Percentiles rank a stretch among this genome's conserved stretches.
These are phyloP conservation scores for Cladosporium sp. DNA, from an alignment of 2,329 filamentous ascomycete species.

Conservation along the genomic window DNA sequence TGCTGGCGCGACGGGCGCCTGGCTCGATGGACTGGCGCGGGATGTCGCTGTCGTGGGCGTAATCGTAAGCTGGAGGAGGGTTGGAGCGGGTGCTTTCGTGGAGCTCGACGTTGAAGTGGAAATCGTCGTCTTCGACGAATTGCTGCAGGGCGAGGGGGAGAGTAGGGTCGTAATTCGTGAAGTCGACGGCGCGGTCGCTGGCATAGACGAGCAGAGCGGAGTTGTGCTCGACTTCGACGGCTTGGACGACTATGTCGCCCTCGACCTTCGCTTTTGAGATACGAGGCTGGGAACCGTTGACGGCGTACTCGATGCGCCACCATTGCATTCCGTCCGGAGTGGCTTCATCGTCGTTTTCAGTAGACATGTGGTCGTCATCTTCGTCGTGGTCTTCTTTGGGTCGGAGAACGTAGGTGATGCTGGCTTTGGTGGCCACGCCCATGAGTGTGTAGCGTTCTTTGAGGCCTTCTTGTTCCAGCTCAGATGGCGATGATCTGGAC, in stretches of 20 bases:
- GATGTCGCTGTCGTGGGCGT: constrained; percentile 4
- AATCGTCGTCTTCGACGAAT: constrained; percentile 33
- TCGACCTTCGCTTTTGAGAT: constrained; percentile 34
- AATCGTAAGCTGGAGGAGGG: constrained; percentile 17
- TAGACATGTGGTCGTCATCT: constrained; percentile 24
- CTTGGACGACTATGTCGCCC: constrained; percentile 54
- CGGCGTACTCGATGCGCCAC: constrained; percentile 57
- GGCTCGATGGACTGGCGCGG: constrained; percentile 19
- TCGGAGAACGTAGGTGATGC: constrained; percentile 58
- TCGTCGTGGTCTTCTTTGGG: constrained; percentile 30
- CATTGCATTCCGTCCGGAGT: constrained; percentile 48
- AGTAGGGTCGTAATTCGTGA: constrained; percentile 21
- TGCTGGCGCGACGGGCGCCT: constrained; percentile 16
- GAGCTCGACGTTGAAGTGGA: constrained; percentile 27
- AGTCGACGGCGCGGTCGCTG: constrained; percentile 43
- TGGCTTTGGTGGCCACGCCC: constrained; percentile 59
- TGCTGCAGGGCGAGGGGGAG: constrained; percentile 28
- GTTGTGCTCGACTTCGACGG: constrained; percentile 52
- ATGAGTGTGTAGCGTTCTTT: constrained; percentile 56
- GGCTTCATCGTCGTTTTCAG: constrained; percentile 35
- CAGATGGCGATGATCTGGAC: constrained; percentile 28
- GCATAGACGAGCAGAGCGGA: constrained; percentile 61
- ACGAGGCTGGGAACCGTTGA: constrained; percentile 41
- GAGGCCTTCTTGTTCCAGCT: constrained; percentile 32
- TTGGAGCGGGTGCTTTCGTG: constrained; percentile 8